Evolutionary conservation across 768 basidiomycete species (phyloP).

Genomic region (Cubamyces sp.): DNA sequence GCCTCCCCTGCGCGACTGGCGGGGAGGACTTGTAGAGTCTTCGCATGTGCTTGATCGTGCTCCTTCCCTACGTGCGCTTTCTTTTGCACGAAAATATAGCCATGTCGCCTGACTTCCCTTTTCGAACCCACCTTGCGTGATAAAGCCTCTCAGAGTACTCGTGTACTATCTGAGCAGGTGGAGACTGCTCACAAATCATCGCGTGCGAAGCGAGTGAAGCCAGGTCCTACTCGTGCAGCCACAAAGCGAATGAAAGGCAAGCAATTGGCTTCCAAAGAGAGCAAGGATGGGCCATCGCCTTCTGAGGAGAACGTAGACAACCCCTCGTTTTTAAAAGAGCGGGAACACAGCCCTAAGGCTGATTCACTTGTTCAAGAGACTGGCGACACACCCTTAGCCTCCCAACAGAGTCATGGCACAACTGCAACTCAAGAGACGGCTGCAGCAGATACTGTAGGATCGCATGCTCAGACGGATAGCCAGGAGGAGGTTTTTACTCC

Average conservation of each 20-base stretch:
- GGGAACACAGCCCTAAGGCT: too few species aligned
- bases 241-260: too few species aligned
- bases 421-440: not conserved
- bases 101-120: not conserved
- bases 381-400: not conserved
- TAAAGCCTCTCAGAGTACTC: not conserved
- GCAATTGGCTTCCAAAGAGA: too few species aligned
- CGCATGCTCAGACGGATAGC: not conserved
- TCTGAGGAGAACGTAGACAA: too few species aligned
- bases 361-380: too few species aligned
- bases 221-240: too few species aligned
- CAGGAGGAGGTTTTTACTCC: not conserved
- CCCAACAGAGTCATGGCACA: slow-evolving; percentile 1
- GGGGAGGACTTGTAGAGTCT: slow-evolving; percentile 34
- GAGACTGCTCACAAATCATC: too few species aligned
- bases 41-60: slow-evolving; percentile 2
- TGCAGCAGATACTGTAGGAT: not conserved
- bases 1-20: slow-evolving; percentile 48
- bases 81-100: slow-evolving; percentile 9
- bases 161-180: not conserved
- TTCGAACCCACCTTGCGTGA: not conserved
- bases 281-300: too few species aligned
- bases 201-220: too few species aligned
- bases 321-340: too few species aligned
- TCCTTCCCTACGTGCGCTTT: slow-evolving; percentile 24